Evolutionary conservation across 2,329 filamentous ascomycete genomes (phyloP).

Genomic region (Hypoxylon sp.): DNA sequence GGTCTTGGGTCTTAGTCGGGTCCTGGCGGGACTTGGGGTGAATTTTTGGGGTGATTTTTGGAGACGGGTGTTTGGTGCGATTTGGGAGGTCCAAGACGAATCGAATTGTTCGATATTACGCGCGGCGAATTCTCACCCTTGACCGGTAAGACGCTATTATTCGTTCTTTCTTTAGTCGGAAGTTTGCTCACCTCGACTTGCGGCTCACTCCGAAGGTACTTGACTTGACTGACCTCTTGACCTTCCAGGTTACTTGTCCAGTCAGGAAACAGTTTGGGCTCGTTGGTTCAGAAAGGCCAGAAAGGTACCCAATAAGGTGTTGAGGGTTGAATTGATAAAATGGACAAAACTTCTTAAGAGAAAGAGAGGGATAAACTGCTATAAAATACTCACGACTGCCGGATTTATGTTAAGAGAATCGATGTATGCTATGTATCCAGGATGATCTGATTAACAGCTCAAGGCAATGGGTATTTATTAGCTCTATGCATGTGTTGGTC

Average conservation of each 20-base stretch:
- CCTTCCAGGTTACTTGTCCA: background rate
- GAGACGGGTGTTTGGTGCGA: constrained; percentile 33
- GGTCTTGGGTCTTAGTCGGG: constrained; percentile 7
- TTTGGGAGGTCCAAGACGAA: constrained; percentile 28
- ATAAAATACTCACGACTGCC: constrained; percentile 29
- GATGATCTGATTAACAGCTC: constrained; percentile 41
- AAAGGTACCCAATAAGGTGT: background rate
- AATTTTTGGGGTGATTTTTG: background rate
- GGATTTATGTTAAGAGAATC: constrained; percentile 20
- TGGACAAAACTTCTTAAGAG: constrained; percentile 9
- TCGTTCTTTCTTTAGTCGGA: constrained; percentile 31
- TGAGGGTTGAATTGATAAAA: background rate
- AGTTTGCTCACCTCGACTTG: constrained; percentile 38
- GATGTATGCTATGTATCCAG: constrained; percentile 22
- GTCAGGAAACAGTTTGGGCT: background rate
- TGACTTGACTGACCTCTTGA: constrained; percentile 25
- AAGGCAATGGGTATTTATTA: constrained; percentile 36
- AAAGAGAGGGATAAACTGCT: constrained; percentile 1
- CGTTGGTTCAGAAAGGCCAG: background rate
- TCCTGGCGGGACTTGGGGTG: too few species aligned
- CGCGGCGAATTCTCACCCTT: constrained; percentile 23
- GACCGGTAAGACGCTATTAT: constrained; percentile 30
- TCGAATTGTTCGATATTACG: constrained; percentile 19
- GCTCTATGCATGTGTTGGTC: constrained; percentile 39
- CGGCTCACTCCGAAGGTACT: constrained; percentile 39